These are phyloP conservation scores for Phaeoacremonium minimum DNA, from an alignment of 2,329 filamentous ascomycete genomes.

Conservation along the genomic window DNA sequence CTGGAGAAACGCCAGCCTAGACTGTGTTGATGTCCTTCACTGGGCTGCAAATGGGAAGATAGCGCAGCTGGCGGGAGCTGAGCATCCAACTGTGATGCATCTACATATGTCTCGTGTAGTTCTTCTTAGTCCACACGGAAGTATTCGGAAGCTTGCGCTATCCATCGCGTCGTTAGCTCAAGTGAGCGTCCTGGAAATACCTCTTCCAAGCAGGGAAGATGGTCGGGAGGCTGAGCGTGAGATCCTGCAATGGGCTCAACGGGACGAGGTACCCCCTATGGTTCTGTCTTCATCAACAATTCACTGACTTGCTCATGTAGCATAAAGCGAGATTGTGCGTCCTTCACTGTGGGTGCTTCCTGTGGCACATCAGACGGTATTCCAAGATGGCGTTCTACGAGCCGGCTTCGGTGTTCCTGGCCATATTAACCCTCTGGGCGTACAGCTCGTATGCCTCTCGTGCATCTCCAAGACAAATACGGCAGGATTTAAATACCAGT, in stretches of 20 bases:
- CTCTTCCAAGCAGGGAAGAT: too few relatives aligned
- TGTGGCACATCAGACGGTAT: slow-evolving; percentile 41
- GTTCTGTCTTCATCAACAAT: too few relatives aligned
- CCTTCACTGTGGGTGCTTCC: slow-evolving; percentile 37
- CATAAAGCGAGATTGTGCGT: slow-evolving; percentile 39
- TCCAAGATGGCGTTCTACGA: slow-evolving; percentile 33
- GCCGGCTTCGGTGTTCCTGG: slow-evolving; percentile 28
- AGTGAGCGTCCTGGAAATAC: too few relatives aligned
- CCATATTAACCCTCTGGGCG: slow-evolving; percentile 33
- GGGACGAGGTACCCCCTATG: slow-evolving; percentile 23
- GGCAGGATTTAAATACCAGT: neutral
- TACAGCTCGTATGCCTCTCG: slow-evolving; percentile 20
- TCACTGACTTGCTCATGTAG: too few relatives aligned
- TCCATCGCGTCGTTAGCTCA: too few relatives aligned
- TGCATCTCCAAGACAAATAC: neutral
- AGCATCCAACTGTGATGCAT: slow-evolving; percentile 51
- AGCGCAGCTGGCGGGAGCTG: slow-evolving; percentile 41
- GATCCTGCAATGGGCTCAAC: slow-evolving; percentile 27
- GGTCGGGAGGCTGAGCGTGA: slow-evolving; percentile 15
- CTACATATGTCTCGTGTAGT: slow-evolving; percentile 50
- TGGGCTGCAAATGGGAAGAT: slow-evolving; percentile 52
- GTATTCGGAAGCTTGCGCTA: slow-evolving; percentile 24
- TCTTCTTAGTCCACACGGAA: too few relatives aligned
- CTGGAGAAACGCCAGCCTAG: slow-evolving; percentile 40
- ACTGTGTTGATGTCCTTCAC: slow-evolving; percentile 50